phyloP scores from a whole-genome alignment of 768 basidiomycete species.

The Kwoniella sp. region DNA sequence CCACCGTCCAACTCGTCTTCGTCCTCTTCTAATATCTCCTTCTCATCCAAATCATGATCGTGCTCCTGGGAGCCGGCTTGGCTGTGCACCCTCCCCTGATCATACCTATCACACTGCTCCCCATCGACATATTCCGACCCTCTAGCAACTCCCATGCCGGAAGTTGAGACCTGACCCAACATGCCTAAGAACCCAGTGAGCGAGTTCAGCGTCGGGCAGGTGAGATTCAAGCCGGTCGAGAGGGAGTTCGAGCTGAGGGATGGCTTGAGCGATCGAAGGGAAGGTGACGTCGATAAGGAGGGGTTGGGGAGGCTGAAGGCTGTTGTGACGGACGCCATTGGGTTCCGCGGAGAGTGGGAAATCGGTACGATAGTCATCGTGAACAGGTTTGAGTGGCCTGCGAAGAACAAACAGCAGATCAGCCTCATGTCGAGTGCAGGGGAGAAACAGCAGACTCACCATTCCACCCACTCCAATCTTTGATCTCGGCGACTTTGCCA shows the following conservation, averaged over 20 bases:
- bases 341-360: slow-evolving; percentile 3
- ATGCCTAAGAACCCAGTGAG: slow-evolving; percentile 1
- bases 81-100: not conserved
- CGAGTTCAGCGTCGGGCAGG: slow-evolving; percentile 14
- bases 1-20: not conserved
- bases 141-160: slow-evolving; percentile 1
- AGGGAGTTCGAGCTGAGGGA: not conserved
- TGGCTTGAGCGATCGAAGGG: slow-evolving; percentile 14
- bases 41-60: not conserved
- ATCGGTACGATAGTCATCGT: slow-evolving; percentile 27
- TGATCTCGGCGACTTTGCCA: slow-evolving; percentile 38
- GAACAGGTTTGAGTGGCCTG: slow-evolving; percentile 33
- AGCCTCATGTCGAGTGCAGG: not conserved
- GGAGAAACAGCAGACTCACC: slow-evolving; percentile 18
- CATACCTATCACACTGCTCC: slow-evolving; percentile 11
- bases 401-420: not conserved
- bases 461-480: slow-evolving; percentile 40
- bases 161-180: slow-evolving; percentile 8
- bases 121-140: slow-evolving; percentile 15
- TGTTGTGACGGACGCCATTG: slow-evolving; percentile 8
- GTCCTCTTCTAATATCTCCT: not conserved
- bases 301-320: slow-evolving; percentile 8
- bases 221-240: not conserved
- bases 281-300: slow-evolving; percentile 7
- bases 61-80: not conserved